Evolutionary conservation across 2,329 filamentous ascomycete species (phyloP).

Genomic region (Diaporthe sp.): DNA sequence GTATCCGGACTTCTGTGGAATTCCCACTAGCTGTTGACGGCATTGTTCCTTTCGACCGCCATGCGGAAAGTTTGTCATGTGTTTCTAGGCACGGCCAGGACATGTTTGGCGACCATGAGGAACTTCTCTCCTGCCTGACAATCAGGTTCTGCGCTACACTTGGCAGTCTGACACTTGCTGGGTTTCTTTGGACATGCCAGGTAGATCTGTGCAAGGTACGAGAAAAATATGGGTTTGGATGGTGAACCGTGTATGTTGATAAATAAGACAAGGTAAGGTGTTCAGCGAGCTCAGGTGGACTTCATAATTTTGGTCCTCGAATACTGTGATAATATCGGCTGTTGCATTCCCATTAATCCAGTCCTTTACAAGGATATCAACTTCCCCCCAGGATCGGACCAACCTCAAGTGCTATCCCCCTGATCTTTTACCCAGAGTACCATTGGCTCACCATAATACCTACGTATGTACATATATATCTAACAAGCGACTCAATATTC

Average conservation of each 20-base stretch:
- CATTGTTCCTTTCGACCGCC: neutral
- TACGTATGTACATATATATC: no score
- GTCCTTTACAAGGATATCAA: neutral
- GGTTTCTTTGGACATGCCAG: neutral
- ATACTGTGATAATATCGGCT: no score
- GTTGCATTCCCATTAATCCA: neutral
- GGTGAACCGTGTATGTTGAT: neutral
- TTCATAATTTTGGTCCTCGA: no score
- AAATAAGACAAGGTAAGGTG: neutral
- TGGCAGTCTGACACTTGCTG: neutral
- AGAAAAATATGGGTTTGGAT: neutral
- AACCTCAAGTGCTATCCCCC: no score
- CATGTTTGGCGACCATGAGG: neutral
- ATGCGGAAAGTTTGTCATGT: neutral
- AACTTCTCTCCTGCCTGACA: neutral
- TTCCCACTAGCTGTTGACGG: no score
- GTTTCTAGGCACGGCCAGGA: neutral
- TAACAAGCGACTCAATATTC: neutral
- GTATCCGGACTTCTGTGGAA: neutral
- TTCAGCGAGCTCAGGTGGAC: neutral
- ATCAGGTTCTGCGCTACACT: neutral
- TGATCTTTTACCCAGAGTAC: no score
- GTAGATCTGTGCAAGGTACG: neutral
- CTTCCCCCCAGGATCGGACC: no score
- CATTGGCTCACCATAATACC: no score